Conservation (phyloP, 495 filamentous ascomycete species). For the Talaromyces liani region DNA sequence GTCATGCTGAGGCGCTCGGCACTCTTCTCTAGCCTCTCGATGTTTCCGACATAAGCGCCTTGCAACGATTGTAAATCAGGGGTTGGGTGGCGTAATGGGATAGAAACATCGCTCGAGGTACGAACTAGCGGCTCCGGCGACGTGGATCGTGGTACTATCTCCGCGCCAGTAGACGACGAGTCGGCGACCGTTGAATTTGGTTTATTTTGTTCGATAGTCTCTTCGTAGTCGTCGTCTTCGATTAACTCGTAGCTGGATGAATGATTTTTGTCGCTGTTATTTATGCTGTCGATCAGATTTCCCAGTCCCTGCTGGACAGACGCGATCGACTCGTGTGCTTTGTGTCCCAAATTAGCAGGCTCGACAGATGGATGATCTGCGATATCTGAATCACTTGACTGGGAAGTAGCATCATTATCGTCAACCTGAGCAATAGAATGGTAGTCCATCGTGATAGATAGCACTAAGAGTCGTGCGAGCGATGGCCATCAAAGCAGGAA, state of each 20-base stretch:
- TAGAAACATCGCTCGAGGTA: slow-evolving; percentile 48
- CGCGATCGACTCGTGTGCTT: slow-evolving; percentile 3
- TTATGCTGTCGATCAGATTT: not conserved
- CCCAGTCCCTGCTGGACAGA: slow-evolving; percentile 3
- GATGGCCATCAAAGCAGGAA: slow-evolving; percentile 2
- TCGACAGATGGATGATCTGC: not conserved
- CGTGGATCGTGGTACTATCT: slow-evolving; percentile 16
- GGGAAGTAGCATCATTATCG: not conserved
- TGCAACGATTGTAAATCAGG: slow-evolving; percentile 69
- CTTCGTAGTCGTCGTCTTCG: slow-evolving; percentile 37
- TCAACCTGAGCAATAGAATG: slow-evolving; percentile 1
- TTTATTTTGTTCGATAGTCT: not conserved
- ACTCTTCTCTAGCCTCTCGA: slow-evolving; percentile 73
- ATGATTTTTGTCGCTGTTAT: not conserved
- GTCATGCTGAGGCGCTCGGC: slow-evolving; percentile 75
- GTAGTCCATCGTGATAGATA: not conserved
- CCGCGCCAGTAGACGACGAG: not conserved
- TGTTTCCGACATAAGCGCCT: slow-evolving; percentile 67
- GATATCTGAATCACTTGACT: slow-evolving; percentile 1
- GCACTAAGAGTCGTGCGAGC: not conserved
- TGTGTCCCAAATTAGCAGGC: not conserved
- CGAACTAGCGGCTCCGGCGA: slow-evolving; percentile 45
- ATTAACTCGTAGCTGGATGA: slow-evolving; percentile 37
- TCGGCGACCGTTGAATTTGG: not conserved
- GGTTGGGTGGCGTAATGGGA: slow-evolving; percentile 63